A percentile compares a stretch with the other conserved stretches of the same genome.
Evolutionary conservation across 306 rosid genomes (phyloP).

Genomic region (Pyrus bretschneideri): DNA sequence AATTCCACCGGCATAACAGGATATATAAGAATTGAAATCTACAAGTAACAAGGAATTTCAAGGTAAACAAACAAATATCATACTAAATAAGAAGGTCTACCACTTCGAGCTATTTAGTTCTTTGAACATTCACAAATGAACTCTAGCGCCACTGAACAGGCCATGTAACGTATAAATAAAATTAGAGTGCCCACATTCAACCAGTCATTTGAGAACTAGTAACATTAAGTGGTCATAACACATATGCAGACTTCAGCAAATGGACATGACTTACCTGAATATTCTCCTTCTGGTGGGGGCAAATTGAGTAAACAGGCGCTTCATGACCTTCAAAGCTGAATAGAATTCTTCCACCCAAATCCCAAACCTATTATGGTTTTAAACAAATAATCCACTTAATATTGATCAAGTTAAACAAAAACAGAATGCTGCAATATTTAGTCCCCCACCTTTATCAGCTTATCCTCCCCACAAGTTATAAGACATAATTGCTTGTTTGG

Average conservation of each 20-base stretch:
- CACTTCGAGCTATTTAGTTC: neutral
- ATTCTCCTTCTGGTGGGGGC: constrained; percentile 69
- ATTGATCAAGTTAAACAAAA: neutral
- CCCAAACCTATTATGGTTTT: constrained; percentile 56
- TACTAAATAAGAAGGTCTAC: neutral
- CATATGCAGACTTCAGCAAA: neutral
- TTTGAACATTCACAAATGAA: neutral
- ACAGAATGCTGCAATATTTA: neutral
- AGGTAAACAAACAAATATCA: neutral
- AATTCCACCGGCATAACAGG: neutral
- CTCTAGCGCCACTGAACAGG: neutral
- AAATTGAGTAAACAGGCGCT: constrained; percentile 65
- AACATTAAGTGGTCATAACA: neutral
- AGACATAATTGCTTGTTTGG: constrained; percentile 24
- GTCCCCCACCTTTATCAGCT: constrained; percentile 47
- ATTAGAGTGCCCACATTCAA: neutral
- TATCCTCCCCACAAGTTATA: constrained; percentile 68
- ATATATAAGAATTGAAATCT: neutral
- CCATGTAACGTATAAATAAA: neutral
- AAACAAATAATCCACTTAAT: neutral
- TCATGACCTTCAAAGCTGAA: constrained; percentile 66
- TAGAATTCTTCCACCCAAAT: constrained; percentile 42
- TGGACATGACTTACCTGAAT: constrained; percentile 44
- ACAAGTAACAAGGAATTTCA: neutral
- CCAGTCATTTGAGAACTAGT: neutral